phyloP scores from a whole-genome alignment of 2,329 filamentous ascomycete genomes.

The Blastomyces gilchristii region DNA sequence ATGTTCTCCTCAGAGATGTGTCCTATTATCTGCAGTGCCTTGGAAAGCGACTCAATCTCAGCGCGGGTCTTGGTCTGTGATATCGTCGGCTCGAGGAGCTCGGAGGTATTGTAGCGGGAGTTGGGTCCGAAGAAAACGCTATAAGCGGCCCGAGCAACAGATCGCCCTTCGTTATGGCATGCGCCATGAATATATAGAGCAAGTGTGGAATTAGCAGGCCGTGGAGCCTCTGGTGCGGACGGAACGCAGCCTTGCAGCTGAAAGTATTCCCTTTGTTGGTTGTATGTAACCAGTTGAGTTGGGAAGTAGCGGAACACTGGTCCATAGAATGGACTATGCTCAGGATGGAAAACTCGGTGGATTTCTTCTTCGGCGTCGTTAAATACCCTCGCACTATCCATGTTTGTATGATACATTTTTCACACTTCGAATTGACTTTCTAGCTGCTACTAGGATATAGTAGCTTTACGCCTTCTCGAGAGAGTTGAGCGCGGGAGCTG shows the following conservation, averaged over 20 bases:
- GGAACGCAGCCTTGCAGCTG: constrained; percentile 1
- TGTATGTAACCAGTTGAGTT: background rate
- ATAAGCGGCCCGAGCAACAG: background rate
- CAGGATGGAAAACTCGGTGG: background rate
- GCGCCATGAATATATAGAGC: constrained; percentile 4
- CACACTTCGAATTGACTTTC: background rate
- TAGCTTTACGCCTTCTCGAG: background rate
- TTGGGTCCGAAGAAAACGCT: background rate
- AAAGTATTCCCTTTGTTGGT: constrained; percentile 1
- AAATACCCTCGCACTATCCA: background rate
- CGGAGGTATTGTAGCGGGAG: constrained; percentile 1
- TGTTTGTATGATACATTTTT: background rate
- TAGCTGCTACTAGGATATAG: background rate
- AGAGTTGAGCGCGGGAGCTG: background rate
- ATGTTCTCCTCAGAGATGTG: background rate
- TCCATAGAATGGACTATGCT: background rate
- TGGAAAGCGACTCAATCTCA: background rate
- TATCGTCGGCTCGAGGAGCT: background rate
- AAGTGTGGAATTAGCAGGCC: background rate
- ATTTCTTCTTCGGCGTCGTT: constrained; percentile 4
- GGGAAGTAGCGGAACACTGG: background rate
- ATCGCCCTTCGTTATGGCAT: constrained; percentile 1
- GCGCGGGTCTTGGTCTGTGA: background rate
- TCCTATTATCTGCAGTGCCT: background rate
- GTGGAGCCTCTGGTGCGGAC: background rate